phyloP scores from a whole-genome alignment of 176 grass and related monocot species.

The Metroxylon sagu region DNA sequence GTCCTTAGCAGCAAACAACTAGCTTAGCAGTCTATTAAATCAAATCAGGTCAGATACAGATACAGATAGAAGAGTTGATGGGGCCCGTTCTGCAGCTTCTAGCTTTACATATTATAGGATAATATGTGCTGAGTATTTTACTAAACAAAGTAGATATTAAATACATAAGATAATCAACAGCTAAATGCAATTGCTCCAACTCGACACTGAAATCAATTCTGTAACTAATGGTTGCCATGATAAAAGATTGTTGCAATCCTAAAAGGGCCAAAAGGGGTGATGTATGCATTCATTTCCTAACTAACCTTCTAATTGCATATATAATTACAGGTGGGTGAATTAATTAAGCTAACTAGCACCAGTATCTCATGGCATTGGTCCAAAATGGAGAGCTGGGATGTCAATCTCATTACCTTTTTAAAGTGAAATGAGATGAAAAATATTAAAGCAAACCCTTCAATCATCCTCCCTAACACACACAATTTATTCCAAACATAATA shows the following conservation, averaged over 20 bases:
- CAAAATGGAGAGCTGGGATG: neutral
- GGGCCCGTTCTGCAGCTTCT: neutral
- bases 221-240: neutral
- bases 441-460: too few species aligned
- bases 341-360: neutral
- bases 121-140: neutral
- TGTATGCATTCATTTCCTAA: conserved; percentile 1
- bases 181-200: neutral
- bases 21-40: conserved; percentile 5
- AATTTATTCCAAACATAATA: neutral
- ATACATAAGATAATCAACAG: neutral
- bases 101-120: neutral
- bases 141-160: neutral
- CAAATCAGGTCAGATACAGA: neutral
- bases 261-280: conserved; percentile 5
- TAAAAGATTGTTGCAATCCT: conserved; percentile 10
- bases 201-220: conserved; percentile 7
- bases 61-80: neutral
- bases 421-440: too few species aligned
- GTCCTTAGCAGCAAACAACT: neutral
- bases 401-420: too few species aligned
- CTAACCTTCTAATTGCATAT: neutral
- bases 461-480: neutral
- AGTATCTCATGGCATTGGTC: conserved; percentile 2
- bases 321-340: neutral